A percentile compares a stretch with the other conserved stretches of the same genome.
Evolutionary conservation across 2,329 filamentous ascomycete genomes (phyloP).

Genomic region (Sclerotinia glacialis): DNA sequence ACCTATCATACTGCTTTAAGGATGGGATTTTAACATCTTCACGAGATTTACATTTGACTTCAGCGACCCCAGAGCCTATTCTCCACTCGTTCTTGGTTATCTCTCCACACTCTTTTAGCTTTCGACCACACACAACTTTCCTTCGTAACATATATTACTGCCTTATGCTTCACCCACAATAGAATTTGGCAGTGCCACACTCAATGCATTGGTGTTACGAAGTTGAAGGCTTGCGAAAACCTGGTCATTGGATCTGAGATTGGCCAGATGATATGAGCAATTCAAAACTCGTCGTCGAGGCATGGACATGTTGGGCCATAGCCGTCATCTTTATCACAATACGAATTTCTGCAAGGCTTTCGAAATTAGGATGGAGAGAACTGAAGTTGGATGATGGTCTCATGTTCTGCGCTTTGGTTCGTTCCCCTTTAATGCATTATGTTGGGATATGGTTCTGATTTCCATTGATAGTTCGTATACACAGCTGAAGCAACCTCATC

Average conservation of each 20-base stretch:
- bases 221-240: not conserved
- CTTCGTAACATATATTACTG: not conserved
- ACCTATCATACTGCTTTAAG: not conserved
- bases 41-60: not conserved
- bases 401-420: slow-evolving; percentile 12
- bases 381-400: slow-evolving; percentile 9
- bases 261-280: slow-evolving; percentile 12
- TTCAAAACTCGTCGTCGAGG: slow-evolving; percentile 13
- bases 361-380: slow-evolving; percentile 12
- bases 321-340: slow-evolving; percentile 4
- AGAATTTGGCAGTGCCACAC: not conserved
- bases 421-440: not conserved
- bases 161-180: not conserved
- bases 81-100: not conserved
- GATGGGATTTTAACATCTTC: not conserved
- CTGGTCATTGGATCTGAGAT: slow-evolving; percentile 1
- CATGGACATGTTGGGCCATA: slow-evolving; percentile 18
- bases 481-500: slow-evolving; percentile 6
- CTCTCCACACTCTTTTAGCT: not conserved
- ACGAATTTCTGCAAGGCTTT: not conserved
- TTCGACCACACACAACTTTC: not conserved
- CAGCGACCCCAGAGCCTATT: not conserved
- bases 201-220: slow-evolving; percentile 2
- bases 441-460: slow-evolving; percentile 1
- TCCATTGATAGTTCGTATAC: slow-evolving; percentile 12